Base-by-base conservation (phyloP, 352 stramenopile species). In the Globisporangium takayamanum region DNA sequence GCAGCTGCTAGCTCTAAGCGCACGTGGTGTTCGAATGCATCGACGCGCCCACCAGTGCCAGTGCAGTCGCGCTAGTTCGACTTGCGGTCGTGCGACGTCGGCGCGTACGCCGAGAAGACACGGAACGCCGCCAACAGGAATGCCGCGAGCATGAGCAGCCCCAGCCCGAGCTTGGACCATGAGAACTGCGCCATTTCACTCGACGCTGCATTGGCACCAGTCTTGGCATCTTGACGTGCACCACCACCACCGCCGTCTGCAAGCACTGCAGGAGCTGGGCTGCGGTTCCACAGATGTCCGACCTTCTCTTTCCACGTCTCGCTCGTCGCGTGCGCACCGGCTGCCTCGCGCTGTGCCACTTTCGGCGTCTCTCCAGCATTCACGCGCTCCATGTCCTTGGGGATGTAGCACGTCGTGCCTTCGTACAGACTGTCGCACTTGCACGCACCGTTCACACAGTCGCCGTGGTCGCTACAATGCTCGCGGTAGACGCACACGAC, bases 371-470 rank as follows among this genome's bases (percentile, higher is more conserved):
- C 64, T 25, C 6, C 33, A 2, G 68, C 50, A 55, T 74, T 66
- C 42, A 75, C 67, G 25, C 65, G 60, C 3, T 73, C 68, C 47
- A 74, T 55, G 60, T 89, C 78, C 47, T 83, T 84, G 5, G 81
- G 84, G 14, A 94, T 76, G 63, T 94, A 94, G 68, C 87, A 96
- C 45, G 79, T 90, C 10, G 74, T 59, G 12, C 87, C 87, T 70
- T 91, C 83, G 51, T 88, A 96, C 28, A 68, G 73, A 15, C 51
- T 62, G 55, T 93, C 83, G 50, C 87, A 96, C 7, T 67, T 65
- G 62, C 87, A 96, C 59, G 69, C 57, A 33, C 81, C 82, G 57
- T 94, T 94, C 36, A 93, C 69, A 57, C 87, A 96, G 64, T 92
- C 79, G 45, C 87, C 87, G 49, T 91, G 70, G 49, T 73, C 65